Conservation (phyloP, 768 basidiomycete genomes). For the Rubroboletus satanas region DNA sequence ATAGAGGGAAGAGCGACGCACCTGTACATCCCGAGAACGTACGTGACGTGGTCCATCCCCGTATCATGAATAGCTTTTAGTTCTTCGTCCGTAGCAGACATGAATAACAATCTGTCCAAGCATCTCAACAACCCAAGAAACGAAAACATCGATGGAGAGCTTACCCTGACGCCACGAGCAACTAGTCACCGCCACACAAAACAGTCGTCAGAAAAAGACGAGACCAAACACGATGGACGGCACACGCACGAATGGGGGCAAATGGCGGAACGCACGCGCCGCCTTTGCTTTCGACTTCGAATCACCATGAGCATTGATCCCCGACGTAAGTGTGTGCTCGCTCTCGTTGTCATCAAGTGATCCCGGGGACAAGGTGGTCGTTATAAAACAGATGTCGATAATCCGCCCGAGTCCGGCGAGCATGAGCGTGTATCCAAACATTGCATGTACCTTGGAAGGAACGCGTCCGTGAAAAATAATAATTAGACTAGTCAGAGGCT, state of each 20-base stretch:
- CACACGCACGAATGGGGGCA: slow-evolving; percentile 81
- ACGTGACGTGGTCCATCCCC: slow-evolving; percentile 91
- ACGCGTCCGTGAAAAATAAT: not conserved
- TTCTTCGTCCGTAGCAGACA: slow-evolving; percentile 94
- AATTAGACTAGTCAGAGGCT: not conserved
- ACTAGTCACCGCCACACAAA: slow-evolving; percentile 33
- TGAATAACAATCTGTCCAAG: slow-evolving; percentile 67
- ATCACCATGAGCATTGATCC: slow-evolving; percentile 13
- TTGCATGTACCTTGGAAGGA: slow-evolving; percentile 60
- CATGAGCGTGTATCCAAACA: slow-evolving; percentile 86
- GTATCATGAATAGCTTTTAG: slow-evolving; percentile 60
- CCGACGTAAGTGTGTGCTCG: slow-evolving; percentile 62
- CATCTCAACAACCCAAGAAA: not conserved
- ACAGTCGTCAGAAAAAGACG: slow-evolving; percentile 1
- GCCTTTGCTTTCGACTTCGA: slow-evolving; percentile 33
- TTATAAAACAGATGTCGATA: slow-evolving; percentile 80
- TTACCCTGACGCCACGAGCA: slow-evolving; percentile 72
- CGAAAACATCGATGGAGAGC: slow-evolving; percentile 5
- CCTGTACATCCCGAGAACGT: slow-evolving; percentile 82
- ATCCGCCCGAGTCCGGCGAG: slow-evolving; percentile 77
- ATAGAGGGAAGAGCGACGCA: slow-evolving; percentile 25
- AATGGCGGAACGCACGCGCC: slow-evolving; percentile 69
- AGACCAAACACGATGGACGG: not conserved
- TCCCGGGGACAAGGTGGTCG: slow-evolving; percentile 31
- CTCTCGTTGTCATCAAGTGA: slow-evolving; percentile 50